phyloP scores from a whole-genome alignment of 345 rosid species.

The Linum usitatissimum region DNA sequence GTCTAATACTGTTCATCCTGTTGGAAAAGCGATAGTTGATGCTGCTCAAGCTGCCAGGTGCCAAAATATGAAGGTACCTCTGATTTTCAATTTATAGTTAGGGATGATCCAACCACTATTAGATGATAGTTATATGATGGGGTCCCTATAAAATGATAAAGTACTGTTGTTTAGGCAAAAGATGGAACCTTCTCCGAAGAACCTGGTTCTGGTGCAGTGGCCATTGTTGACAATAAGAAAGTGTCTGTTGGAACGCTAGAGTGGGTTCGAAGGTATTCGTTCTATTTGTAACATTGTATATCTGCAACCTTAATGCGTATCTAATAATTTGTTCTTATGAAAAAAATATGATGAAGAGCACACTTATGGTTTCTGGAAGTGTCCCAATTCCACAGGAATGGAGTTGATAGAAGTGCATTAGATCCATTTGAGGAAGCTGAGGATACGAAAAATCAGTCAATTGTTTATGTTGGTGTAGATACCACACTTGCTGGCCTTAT shows the following conservation, averaged over 20 bases:
- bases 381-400: conserved; percentile 45
- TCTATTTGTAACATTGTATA: conserved; percentile 1
- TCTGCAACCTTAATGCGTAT: not conserved
- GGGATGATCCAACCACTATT: not conserved
- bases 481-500: conserved; percentile 64
- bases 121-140: not conserved
- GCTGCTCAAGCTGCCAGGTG: conserved; percentile 53
- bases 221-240: conserved; percentile 47
- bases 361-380: not conserved
- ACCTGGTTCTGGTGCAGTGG: conserved; percentile 91
- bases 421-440: conserved; percentile 27
- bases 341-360: not conserved
- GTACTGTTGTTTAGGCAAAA: conserved; percentile 33
- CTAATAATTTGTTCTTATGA: no score
- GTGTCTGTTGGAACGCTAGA: conserved; percentile 85
- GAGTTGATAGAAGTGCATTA: conserved; percentile 36
- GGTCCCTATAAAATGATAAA: not conserved
- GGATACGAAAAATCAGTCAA: conserved; percentile 52
- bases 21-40: conserved; percentile 85
- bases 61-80: conserved; percentile 42
- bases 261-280: conserved; percentile 67
- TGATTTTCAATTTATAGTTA: not conserved
- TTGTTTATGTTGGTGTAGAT: conserved; percentile 77
- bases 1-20: conserved; percentile 82
- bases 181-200: conserved; percentile 86